Evolutionary conservation across 495 filamentous ascomycete genomes (phyloP).

Genomic region (Penicillium cinerascens): DNA sequence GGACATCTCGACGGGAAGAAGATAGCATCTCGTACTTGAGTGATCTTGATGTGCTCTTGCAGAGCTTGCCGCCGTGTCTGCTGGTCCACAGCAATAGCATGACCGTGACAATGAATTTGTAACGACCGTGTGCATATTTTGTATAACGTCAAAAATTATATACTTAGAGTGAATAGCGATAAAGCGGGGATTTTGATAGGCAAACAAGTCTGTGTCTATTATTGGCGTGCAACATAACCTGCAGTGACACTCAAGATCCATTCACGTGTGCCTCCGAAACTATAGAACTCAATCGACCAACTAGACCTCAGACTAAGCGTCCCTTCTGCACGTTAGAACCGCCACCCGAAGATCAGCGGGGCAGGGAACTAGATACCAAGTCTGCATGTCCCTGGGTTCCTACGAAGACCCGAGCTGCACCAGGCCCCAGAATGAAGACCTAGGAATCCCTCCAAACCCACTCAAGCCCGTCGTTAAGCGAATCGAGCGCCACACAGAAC

Average conservation of each 20-base stretch:
- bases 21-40: slow-evolving; percentile 68
- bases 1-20: slow-evolving; percentile 64
- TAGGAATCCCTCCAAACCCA: neutral
- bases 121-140: slow-evolving; percentile 8
- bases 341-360: slow-evolving; percentile 14
- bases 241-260: neutral
- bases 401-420: neutral
- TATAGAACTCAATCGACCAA: neutral
- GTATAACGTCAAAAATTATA: slow-evolving; percentile 4
- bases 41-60: slow-evolving; percentile 72
- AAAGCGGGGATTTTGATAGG: too few relatives aligned
- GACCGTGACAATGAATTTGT: slow-evolving; percentile 85
- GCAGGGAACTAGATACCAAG: neutral
- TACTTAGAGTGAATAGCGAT: neutral
- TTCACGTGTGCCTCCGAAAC: neutral
- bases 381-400: neutral
- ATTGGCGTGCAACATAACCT: neutral
- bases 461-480: neutral
- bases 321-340: slow-evolving; percentile 11
- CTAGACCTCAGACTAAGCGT: neutral
- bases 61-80: slow-evolving; percentile 64
- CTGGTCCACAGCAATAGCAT: slow-evolving; percentile 87
- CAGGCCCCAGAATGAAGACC: neutral
- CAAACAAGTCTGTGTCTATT: too few relatives aligned
- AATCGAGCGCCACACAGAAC: neutral